Evolutionary conservation across 2,329 filamentous ascomycete genomes (phyloP), one percentile per base, ranked within the genome.

Genomic region (Fusarium odoratissimum): DNA sequence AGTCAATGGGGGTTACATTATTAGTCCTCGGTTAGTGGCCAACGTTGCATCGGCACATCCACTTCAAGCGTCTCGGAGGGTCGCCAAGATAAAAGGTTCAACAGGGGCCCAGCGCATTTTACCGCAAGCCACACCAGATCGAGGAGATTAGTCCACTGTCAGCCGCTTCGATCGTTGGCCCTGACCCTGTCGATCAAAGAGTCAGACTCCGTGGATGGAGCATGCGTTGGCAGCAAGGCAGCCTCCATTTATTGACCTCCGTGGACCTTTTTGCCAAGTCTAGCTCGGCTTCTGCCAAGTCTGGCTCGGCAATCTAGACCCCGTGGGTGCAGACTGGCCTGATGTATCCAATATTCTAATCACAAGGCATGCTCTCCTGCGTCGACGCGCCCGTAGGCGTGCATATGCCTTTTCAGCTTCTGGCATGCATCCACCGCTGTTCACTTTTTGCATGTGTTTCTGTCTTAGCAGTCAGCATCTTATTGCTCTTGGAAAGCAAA

Each of bases 311-410:
- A 45, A 60, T 60, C 54, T 67, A 51, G 61, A 67, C 67, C 55
- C 38, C 37, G n/a, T 60, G 21, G 49, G n/a, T 38, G 40, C 42
- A 66, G 41, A 56, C 49, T 48, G 55, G 56, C 42, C 57, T 69
- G 63, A 69, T 49, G 38, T 45, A n/a, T 33, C 17, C 45, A 40
- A 33, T 45, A 7, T 61, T 28, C 21, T 48, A 51, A 61, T 69
- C 59, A 69, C 59, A 40, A 56, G 58, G 44, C 64, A 25, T 46
- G 23, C 48, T 63, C 23, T 64, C 30, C 35, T 52, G 44, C 49
- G 37, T 67, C 38, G 46, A 73, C 59, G 58, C 71, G 71, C 71
- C 51, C 71, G 60, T 69, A 33, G 21, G 64, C 55, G 31, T 74
- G 71, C 69, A 72, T 74, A 59, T 73, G 30, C 30, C 17, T 25